phyloP scores from a whole-genome alignment of 2,329 filamentous ascomycete genomes.

The Cytospora piceae region DNA sequence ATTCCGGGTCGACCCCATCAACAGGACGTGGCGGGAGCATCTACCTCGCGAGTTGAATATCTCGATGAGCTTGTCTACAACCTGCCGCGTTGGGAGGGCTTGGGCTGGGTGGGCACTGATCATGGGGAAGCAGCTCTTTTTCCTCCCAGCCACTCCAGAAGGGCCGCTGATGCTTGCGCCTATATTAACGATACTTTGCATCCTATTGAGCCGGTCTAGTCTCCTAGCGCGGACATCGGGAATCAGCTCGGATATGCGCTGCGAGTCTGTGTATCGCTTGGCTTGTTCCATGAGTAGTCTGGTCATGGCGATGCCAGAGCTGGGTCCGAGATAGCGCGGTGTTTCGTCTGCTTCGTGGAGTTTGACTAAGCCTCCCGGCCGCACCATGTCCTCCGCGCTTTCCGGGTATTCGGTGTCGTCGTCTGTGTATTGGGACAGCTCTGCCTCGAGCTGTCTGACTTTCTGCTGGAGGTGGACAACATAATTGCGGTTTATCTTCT shows the following conservation, averaged over 20 bases:
- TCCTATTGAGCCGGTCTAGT: slow-evolving; percentile 59
- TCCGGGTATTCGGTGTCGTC: slow-evolving; percentile 72
- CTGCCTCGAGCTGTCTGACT: slow-evolving; percentile 78
- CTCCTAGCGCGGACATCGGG: slow-evolving; percentile 70
- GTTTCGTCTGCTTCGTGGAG: slow-evolving; percentile 84
- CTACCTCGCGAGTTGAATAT: slow-evolving; percentile 84
- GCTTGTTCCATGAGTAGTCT: slow-evolving; percentile 94
- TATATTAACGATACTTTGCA: slow-evolving; percentile 63
- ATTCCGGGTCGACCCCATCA: slow-evolving; percentile 13
- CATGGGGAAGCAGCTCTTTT: slow-evolving; percentile 90
- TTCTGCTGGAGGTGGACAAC: slow-evolving; percentile 90
- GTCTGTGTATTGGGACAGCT: slow-evolving; percentile 78
- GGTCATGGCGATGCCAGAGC: slow-evolving; percentile 94
- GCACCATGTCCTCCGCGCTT: slow-evolving; percentile 82
- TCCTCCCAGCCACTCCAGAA: slow-evolving; percentile 62
- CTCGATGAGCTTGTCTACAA: slow-evolving; percentile 79
- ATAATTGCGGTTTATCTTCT: slow-evolving; percentile 86
- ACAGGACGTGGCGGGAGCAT: slow-evolving; percentile 33
- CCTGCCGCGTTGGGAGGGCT: slow-evolving; percentile 70
- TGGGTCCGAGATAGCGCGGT: slow-evolving; percentile 86
- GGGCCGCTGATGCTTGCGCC: slow-evolving; percentile 51
- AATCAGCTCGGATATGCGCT: slow-evolving; percentile 89
- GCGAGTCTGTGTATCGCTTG: slow-evolving; percentile 88
- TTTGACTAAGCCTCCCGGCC: slow-evolving; percentile 82
- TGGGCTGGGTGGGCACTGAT: slow-evolving; percentile 83